Base-by-base conservation (phyloP, 1,284 basidiomycete species). In the Xerocomus amazonicus region DNA sequence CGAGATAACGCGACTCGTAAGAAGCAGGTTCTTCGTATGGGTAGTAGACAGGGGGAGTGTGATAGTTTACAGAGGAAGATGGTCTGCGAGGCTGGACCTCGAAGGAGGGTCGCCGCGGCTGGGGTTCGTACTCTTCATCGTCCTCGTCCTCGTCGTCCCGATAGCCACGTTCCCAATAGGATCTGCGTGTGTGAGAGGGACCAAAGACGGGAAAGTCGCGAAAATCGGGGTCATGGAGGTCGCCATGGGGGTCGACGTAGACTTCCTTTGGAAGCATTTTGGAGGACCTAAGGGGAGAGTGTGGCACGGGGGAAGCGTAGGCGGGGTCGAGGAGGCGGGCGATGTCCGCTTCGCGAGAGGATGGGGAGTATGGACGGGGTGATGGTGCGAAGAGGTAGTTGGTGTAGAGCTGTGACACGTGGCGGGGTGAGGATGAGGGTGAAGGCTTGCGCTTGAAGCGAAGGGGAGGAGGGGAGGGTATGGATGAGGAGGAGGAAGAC, bases 211-310 rank as follows among this genome's bases (percentile, higher is more conserved):
- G 83, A 58, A 85, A 84, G 66, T 81, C 74, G 55, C 81, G 73
- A 68, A 76, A 84, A 62, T 84, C 83, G 27, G 82, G 83, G 63
- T 84, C 82, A 62, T 84, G 82, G 16, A 83, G 70, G 61, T 81
- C 77, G 43, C 83, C 83, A 47, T 75, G 71, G 63, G 72, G 70
- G 70, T 84, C 82, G 53, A 83, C 73, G 59, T 82, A 85, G 49
- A 73, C 76, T 46, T 65, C 65, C 50, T 52, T 58, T 44, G 60
- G 57, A 33, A 50, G 48, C 36, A 67, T 59, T 41, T 60, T 56
- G 3, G 65, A 50, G 49, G 43, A 56, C 3, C 16, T 14, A 27
- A 66, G 63, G n/a, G 66, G 61, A 4, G 63, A 53, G 39, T 52
- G 52, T 0, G 68, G 58, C 0, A 59, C 59, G 2, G 71, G 71